phyloP scores from a whole-genome alignment of 768 basidiomycete genomes.

The Baorangia bicolor region DNA sequence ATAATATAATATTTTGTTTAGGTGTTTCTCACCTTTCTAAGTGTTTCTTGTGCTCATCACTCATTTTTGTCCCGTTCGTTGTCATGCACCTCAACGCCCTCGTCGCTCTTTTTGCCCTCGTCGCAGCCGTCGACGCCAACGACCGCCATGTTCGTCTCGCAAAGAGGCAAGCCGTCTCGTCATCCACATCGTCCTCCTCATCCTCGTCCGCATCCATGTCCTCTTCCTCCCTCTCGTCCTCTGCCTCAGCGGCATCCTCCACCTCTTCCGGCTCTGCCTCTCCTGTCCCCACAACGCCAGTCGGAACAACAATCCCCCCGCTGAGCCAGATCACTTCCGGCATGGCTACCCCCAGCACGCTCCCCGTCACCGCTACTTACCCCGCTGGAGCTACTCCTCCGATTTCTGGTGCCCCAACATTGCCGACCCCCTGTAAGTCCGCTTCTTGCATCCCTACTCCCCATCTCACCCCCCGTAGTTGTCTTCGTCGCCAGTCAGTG shows the following conservation, averaged over 20 bases:
- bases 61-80: constrained; percentile 6
- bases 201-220: constrained; percentile 3
- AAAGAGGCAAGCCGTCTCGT: constrained; percentile 35
- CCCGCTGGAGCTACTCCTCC: constrained; percentile 60
- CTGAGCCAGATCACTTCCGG: constrained; percentile 59
- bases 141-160: constrained; percentile 38
- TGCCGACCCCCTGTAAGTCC: constrained; percentile 63
- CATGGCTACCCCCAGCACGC: constrained; percentile 54
- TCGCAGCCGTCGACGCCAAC: constrained; percentile 39
- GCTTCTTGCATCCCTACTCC: background rate
- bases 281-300: constrained; percentile 27
- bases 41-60: background rate
- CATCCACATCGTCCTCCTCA: constrained; percentile 1
- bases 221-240: constrained; percentile 1
- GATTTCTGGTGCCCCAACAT: constrained; percentile 58
- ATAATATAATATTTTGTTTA: background rate
- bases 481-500: constrained; percentile 48
- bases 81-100: constrained; percentile 47
- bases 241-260: background rate
- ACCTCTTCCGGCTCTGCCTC: constrained; percentile 12
- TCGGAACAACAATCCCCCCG: constrained; percentile 53
- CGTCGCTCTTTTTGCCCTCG: constrained; percentile 44
- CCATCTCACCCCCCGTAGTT: constrained; percentile 34
- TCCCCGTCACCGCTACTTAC: constrained; percentile 52
- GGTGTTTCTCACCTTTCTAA: background rate